These are phyloP conservation scores for Epichloe brachyelytri DNA, from an alignment of 2,329 filamentous ascomycete genomes.

Conservation along the genomic window DNA sequence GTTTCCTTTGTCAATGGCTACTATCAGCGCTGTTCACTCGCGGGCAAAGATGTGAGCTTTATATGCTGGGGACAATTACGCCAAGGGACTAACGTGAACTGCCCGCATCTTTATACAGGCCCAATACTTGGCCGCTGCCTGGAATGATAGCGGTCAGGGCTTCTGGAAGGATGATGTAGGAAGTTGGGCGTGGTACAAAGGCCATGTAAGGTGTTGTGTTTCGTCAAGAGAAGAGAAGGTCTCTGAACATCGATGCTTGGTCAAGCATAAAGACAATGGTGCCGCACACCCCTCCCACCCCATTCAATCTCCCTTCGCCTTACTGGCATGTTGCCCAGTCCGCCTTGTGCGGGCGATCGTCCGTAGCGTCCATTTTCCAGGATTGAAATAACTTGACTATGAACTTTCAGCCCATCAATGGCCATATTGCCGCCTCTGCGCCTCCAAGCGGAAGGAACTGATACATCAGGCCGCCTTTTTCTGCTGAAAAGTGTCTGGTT, in stretches of 20 bases:
- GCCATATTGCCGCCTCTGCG: not conserved
- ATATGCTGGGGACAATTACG: not conserved
- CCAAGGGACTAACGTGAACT: not conserved
- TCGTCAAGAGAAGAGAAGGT: not conserved
- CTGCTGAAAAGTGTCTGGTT: too few species aligned
- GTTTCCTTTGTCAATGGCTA: not conserved
- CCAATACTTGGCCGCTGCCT: not conserved
- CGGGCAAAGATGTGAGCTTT: not conserved
- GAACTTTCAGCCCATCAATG: not conserved
- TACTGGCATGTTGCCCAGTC: not conserved
- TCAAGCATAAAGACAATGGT: not conserved
- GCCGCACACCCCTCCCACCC: not conserved
- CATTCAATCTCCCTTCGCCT: not conserved
- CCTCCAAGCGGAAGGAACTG: not conserved
- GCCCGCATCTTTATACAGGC: not conserved
- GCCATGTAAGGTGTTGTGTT: not conserved
- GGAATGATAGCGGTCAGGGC: not conserved
- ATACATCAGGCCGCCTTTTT: not conserved
- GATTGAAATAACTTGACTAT: not conserved
- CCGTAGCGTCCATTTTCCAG: not conserved
- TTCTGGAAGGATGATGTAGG: not conserved
- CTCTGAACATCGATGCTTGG: not conserved
- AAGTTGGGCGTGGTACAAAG: not conserved
- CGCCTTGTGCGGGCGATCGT: not conserved
- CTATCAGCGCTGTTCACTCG: not conserved